Evolutionary conservation across 2,329 filamentous ascomycete genomes (phyloP).

Genomic region (Exophiala sp.): DNA sequence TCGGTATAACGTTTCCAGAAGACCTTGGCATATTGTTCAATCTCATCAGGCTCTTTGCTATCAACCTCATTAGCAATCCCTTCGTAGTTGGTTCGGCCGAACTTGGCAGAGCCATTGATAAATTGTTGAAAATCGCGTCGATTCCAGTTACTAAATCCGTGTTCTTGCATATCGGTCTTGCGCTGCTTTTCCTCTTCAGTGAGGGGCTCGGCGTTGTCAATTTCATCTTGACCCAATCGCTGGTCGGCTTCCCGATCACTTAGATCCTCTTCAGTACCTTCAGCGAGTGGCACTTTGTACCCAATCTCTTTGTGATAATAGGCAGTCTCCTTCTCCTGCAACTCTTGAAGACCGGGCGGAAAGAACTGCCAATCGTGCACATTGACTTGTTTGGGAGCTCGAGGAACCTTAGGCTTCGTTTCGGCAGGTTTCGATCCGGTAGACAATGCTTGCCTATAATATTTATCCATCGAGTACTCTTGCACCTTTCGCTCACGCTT

Average conservation of each 20-base stretch:
- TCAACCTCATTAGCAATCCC: constrained; percentile 86
- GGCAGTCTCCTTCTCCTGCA: constrained; percentile 95
- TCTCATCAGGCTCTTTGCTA: constrained; percentile 78
- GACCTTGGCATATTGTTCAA: constrained; percentile 81
- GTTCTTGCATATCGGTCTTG: constrained; percentile 74
- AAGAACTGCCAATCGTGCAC: constrained; percentile 99
- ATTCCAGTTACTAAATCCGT: constrained; percentile 94
- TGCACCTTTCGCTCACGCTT: constrained; percentile 99
- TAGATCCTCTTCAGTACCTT: constrained; percentile 82
- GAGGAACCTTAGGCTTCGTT: constrained; percentile 89
- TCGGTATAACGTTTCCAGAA: constrained; percentile 96
- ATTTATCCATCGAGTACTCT: constrained; percentile 97
- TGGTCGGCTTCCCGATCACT: constrained; percentile 84
- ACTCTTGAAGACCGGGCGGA: constrained; percentile 73
- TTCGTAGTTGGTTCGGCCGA: constrained; percentile 80
- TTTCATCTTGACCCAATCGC: constrained; percentile 82
- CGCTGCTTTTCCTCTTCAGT: constrained; percentile 86
- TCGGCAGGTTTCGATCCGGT: constrained; percentile 72
- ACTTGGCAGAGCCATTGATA: constrained; percentile 89
- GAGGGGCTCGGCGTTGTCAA: constrained; percentile 83
- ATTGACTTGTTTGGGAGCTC: constrained; percentile 84
- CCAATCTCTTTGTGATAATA: constrained; percentile 94
- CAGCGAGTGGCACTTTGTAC: constrained; percentile 86
- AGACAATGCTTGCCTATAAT: constrained; percentile 87
- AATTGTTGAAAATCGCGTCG: constrained; percentile 98